Evolutionary conservation across 2,329 filamentous ascomycete species (phyloP).

Genomic region (Sporothrix sp.): DNA sequence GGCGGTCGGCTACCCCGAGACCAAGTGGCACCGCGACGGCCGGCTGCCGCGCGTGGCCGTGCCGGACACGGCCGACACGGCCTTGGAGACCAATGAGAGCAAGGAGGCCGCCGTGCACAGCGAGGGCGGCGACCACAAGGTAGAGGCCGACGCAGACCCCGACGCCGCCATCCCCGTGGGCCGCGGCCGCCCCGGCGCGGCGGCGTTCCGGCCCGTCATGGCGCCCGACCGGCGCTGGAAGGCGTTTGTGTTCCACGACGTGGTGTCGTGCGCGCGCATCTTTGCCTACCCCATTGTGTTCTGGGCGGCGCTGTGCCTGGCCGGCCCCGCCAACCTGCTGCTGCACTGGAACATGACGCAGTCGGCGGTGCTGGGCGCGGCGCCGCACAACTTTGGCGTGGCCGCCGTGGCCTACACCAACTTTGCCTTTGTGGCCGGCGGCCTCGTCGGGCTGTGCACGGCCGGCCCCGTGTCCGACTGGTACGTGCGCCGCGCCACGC

Average conservation of each 20-base stretch:
- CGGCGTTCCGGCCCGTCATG: no score
- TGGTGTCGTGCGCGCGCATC: slow-evolving; percentile 54
- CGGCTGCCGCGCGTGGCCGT: no score
- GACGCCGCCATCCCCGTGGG: no score
- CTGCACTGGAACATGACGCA: slow-evolving; percentile 49
- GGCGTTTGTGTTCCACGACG: slow-evolving; percentile 43
- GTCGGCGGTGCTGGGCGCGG: slow-evolving; percentile 31
- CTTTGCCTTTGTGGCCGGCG: slow-evolving; percentile 34
- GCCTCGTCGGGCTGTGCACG: slow-evolving; percentile 30
- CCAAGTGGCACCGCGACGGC: slow-evolving; percentile 42
- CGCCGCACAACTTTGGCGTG: slow-evolving; percentile 37
- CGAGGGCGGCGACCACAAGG: no score
- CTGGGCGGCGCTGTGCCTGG: slow-evolving; percentile 52
- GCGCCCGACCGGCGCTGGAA: no score
- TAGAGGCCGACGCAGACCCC: no score
- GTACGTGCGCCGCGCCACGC: slow-evolving; percentile 30
- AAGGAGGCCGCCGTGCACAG: no score
- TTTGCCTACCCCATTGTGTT: slow-evolving; percentile 54
- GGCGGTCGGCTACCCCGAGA: slow-evolving; percentile 54
- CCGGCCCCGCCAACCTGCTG: slow-evolving; percentile 37
- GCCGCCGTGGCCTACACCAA: slow-evolving; percentile 45
- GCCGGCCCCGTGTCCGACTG: slow-evolving; percentile 36
- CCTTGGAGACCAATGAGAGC: no score
- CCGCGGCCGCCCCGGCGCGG: no score
- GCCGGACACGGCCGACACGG: no score